Evolutionary conservation across 2,329 filamentous ascomycete species (phyloP).

Genomic region (Pseudocercospora cruenta): DNA sequence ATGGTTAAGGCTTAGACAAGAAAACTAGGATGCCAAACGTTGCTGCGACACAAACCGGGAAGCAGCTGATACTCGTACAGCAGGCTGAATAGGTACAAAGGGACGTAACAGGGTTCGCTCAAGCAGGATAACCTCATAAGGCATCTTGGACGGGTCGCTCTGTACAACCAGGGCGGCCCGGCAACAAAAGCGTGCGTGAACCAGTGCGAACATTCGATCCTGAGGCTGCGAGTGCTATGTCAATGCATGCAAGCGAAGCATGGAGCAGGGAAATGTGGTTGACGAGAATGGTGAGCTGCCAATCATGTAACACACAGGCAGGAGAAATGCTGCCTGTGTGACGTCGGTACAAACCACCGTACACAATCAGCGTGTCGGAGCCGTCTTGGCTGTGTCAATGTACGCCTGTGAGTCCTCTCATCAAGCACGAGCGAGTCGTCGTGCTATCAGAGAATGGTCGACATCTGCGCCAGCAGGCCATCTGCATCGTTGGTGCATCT

Average conservation of each 20-base stretch:
- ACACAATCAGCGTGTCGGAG: not conserved
- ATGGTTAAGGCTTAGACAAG: not conserved
- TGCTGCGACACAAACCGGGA: conserved; percentile 5
- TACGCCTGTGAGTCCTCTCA: not conserved
- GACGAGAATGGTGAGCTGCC: conserved; percentile 1
- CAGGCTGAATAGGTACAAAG: not conserved
- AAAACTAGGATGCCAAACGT: not conserved
- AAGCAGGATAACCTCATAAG: conserved; percentile 7
- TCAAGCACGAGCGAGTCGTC: not conserved
- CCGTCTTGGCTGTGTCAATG: conserved; percentile 1
- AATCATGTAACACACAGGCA: conserved; percentile 1
- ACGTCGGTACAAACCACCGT: not conserved
- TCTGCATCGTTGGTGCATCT: not conserved
- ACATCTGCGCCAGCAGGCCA: not conserved
- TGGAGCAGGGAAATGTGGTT: conserved; percentile 3
- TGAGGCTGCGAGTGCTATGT: not conserved
- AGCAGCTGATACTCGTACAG: not conserved
- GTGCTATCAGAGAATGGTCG: not conserved
- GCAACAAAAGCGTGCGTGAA: not conserved
- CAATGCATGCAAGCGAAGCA: conserved; percentile 3
- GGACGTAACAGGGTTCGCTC: conserved; percentile 1
- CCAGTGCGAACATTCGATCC: conserved; percentile 7
- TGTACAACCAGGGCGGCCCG: conserved; percentile 1
- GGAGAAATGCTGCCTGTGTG: not conserved
- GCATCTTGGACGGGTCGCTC: conserved; percentile 1